A percentile compares a stretch with the other conserved stretches of the same genome.
These are phyloP conservation scores for Tympanopsis confertula DNA, from an alignment of 2,329 filamentous ascomycete species.

Conservation along the genomic window DNA sequence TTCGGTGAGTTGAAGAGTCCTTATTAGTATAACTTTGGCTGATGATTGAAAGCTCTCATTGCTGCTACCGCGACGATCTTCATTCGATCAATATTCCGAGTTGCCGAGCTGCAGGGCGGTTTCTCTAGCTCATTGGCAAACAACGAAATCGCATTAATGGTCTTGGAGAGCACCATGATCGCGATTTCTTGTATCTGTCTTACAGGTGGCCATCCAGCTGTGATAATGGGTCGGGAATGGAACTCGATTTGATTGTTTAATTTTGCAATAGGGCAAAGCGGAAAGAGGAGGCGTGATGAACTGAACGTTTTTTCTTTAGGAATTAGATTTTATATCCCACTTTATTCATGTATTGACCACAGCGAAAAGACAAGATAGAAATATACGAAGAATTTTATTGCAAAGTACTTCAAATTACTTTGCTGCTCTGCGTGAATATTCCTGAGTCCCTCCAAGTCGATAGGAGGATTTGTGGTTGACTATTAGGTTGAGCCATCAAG, in stretches of 20 bases:
- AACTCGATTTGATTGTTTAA: background rate
- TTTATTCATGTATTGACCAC: too few species aligned
- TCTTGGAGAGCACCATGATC: constrained; percentile 28
- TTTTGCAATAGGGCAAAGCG: too few species aligned
- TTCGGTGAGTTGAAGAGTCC: constrained; percentile 1
- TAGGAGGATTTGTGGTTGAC: too few species aligned
- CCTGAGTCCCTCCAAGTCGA: too few species aligned
- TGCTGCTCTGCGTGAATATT: too few species aligned
- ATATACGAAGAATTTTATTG: too few species aligned
- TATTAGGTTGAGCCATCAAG: too few species aligned
- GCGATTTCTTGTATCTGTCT: constrained; percentile 13
- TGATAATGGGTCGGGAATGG: background rate
- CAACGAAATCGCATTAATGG: constrained; percentile 30
- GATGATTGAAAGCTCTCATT: constrained; percentile 19
- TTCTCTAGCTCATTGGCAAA: constrained; percentile 36
- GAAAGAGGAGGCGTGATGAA: too few species aligned
- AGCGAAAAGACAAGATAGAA: too few species aligned
- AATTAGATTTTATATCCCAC: too few species aligned
- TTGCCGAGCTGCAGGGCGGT: constrained; percentile 43
- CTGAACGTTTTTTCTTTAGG: too few species aligned
- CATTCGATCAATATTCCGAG: constrained; percentile 41
- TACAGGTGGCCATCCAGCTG: constrained; percentile 6
- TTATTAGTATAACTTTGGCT: background rate
- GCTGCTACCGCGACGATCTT: constrained; percentile 42
- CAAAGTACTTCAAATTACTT: too few species aligned